Evolutionary conservation across 148 eudicot species (phyloP).

Genomic region (Rhododendron ovatum): DNA sequence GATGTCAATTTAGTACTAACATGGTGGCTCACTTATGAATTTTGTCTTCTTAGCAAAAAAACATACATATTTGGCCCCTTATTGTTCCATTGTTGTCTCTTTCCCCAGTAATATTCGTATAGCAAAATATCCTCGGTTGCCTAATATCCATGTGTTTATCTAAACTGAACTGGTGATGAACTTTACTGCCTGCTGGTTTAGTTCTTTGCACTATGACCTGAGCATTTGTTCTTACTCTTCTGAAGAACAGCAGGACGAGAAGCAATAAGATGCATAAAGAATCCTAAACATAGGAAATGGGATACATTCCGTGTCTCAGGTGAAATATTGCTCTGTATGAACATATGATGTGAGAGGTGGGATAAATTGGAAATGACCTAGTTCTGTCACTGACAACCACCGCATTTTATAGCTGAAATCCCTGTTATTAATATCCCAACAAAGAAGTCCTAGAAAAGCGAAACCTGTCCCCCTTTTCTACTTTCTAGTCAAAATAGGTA

Average conservation of each 20-base stretch:
- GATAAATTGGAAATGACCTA: background rate
- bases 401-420: background rate
- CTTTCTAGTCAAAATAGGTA: background rate
- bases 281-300: background rate
- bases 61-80: background rate
- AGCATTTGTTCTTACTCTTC: background rate
- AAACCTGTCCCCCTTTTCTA: background rate
- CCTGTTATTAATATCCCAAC: background rate
- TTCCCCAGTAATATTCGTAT: background rate
- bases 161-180: background rate
- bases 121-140: background rate
- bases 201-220: background rate
- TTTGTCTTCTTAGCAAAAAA: no score
- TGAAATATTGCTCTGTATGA: background rate
- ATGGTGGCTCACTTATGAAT: no score
- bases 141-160: background rate
- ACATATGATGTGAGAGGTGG: background rate
- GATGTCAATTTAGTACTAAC: background rate
- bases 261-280: background rate
- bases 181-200: background rate
- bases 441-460: background rate
- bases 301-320: background rate
- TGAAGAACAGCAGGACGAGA: background rate
- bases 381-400: background rate
- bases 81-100: background rate